Evolutionary conservation across 345 rosid species (phyloP).

Genomic region (Eutrema heterophyllum): DNA sequence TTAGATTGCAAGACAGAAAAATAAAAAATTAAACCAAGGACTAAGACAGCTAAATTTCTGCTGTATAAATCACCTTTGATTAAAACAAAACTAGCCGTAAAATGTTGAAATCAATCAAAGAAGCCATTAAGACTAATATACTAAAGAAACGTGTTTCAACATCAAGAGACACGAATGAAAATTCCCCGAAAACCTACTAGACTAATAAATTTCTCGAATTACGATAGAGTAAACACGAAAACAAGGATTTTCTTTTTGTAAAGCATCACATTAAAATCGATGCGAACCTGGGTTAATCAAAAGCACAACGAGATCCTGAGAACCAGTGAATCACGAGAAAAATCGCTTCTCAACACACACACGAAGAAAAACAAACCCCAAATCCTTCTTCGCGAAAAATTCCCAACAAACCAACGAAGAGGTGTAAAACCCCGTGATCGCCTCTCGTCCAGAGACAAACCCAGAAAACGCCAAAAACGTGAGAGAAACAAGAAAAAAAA

Average conservation of each 20-base stretch:
- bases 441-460: not conserved
- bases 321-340: slow-evolving; percentile 28
- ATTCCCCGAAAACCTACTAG: not conserved
- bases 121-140: not conserved
- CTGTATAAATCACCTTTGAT: not conserved
- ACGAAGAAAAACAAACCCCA: not conserved
- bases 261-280: not conserved
- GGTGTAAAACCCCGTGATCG: slow-evolving; percentile 32
- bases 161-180: not conserved
- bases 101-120: slow-evolving; percentile 3
- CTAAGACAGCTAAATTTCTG: slow-evolving; percentile 18
- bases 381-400: not conserved
- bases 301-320: slow-evolving; percentile 13
- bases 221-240: not conserved
- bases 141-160: not conserved
- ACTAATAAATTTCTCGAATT: not conserved
- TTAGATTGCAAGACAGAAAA: slow-evolving; percentile 33
- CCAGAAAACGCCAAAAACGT: slow-evolving; percentile 7
- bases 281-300: slow-evolving; percentile 31
- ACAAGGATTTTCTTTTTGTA: not conserved
- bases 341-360: slow-evolving; percentile 1
- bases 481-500: not conserved
- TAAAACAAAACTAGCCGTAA: not conserved
- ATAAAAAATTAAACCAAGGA: slow-evolving; percentile 11
- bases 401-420: not conserved